phyloP scores from a whole-genome alignment of 1,139 yeast species.

The Diutina mesorugosa region DNA sequence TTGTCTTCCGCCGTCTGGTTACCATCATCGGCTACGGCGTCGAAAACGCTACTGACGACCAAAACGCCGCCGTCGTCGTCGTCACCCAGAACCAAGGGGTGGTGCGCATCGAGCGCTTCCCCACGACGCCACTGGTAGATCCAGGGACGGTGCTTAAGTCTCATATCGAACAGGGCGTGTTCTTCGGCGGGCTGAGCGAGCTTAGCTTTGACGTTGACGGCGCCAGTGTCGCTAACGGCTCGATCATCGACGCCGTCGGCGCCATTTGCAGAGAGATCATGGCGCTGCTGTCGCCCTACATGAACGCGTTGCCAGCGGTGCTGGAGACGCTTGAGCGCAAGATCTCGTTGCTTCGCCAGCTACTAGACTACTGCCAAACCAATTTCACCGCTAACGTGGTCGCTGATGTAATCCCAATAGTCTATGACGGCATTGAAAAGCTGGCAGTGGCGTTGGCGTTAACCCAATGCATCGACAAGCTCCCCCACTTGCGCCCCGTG shows the following conservation, averaged over 20 bases:
- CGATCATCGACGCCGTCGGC: slow-evolving; percentile 8
- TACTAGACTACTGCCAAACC: slow-evolving; percentile 30
- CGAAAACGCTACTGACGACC: slow-evolving; percentile 18
- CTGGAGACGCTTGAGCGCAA: slow-evolving; percentile 8
- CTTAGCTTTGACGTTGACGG: slow-evolving; percentile 41
- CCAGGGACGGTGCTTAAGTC: slow-evolving; percentile 41
- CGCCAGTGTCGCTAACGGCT: slow-evolving; percentile 18
- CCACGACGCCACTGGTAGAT: slow-evolving; percentile 11
- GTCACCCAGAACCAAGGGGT: slow-evolving; percentile 54
- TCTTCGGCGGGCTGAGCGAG: slow-evolving; percentile 33
- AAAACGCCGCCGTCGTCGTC: slow-evolving; percentile 31
- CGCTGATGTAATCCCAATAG: slow-evolving; percentile 13
- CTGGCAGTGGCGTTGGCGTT: slow-evolving; percentile 30
- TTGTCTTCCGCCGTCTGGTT: slow-evolving; percentile 41
- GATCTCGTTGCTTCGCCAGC: slow-evolving; percentile 13
- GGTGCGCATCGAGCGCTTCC: slow-evolving; percentile 42
- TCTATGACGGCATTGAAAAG: slow-evolving; percentile 44
- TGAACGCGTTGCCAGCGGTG: slow-evolving; percentile 7
- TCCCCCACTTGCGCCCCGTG: background rate
- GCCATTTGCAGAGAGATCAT: slow-evolving; percentile 43
- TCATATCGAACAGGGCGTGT: slow-evolving; percentile 73
- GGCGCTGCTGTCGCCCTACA: slow-evolving; percentile 16
- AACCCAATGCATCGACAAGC: background rate
- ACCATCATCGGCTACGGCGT: slow-evolving; percentile 50
- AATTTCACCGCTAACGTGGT: slow-evolving; percentile 25